Percentiles rank a stretch among this genome's conserved stretches.
Evolutionary conservation across 495 filamentous ascomycete genomes (phyloP).

Genomic region (Glonium stellatum): DNA sequence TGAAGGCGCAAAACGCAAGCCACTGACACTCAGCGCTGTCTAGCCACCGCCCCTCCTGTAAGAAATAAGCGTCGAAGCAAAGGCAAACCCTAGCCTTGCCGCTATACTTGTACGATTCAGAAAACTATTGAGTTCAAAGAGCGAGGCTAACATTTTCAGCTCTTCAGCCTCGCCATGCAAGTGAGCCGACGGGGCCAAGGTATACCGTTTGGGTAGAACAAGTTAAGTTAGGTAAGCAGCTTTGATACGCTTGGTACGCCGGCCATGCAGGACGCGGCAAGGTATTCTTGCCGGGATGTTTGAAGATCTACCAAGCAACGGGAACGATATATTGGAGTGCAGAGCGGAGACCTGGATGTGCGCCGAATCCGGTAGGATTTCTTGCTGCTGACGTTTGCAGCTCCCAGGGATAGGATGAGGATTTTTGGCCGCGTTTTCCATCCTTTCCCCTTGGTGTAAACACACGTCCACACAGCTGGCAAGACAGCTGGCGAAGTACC

Average conservation of each 20-base stretch:
- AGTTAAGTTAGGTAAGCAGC: background rate
- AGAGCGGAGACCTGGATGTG: background rate
- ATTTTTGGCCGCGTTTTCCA: background rate
- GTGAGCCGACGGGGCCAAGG: background rate
- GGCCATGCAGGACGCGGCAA: background rate
- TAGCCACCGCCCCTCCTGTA: background rate
- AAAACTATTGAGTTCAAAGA: background rate
- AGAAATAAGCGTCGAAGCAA: background rate
- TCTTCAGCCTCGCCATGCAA: background rate
- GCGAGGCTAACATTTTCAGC: background rate
- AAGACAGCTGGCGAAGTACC: too few species aligned
- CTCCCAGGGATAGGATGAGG: background rate
- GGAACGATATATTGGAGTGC: constrained; percentile 1
- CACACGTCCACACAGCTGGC: too few species aligned
- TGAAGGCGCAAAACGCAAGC: background rate
- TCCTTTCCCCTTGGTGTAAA: too few species aligned
- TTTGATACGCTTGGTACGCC: background rate
- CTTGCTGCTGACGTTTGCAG: background rate
- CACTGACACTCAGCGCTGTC: background rate
- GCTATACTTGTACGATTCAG: background rate
- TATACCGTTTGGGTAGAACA: too few species aligned
- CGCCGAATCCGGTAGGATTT: background rate
- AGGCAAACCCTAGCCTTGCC: background rate
- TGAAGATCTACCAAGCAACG: background rate
- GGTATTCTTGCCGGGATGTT: background rate